A percentile compares a stretch with the other conserved stretches of the same genome.
phyloP scores from a whole-genome alignment of 208 protist genomes.

The Wallacemonas sp. region DNA sequence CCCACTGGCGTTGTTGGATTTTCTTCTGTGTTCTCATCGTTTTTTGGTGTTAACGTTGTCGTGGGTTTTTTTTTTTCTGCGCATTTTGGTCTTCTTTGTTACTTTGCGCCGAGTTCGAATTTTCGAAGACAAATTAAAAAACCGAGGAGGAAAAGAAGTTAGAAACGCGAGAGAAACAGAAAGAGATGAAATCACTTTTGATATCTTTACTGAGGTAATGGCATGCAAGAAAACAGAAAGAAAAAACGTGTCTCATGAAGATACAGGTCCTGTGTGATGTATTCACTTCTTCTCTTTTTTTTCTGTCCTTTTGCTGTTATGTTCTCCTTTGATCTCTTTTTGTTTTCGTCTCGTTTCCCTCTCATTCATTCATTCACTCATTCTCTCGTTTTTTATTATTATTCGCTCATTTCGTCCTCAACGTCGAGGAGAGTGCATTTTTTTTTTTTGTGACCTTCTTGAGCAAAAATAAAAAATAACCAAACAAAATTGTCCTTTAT shows the following conservation, averaged over 20 bases:
- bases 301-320: conserved; percentile 8
- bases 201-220: not conserved
- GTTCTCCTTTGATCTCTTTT: conserved; percentile 6
- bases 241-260: not conserved
- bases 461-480: too few relatives aligned
- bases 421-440: not conserved
- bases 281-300: conserved; percentile 17
- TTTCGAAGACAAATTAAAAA: too few relatives aligned
- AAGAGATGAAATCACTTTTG: not conserved
- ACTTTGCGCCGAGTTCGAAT: too few relatives aligned
- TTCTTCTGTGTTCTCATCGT: too few relatives aligned
- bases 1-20: too few relatives aligned
- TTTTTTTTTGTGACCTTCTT: too few relatives aligned
- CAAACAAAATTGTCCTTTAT: too few relatives aligned
- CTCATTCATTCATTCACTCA: not conserved
- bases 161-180: too few relatives aligned
- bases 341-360: not conserved
- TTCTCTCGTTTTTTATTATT: conserved; percentile 2
- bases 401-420: not conserved
- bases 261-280: not conserved
- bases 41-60: too few relatives aligned
- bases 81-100: too few relatives aligned
- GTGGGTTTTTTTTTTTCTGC: too few relatives aligned
- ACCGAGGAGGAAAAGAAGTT: too few relatives aligned
- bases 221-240: not conserved